These are phyloP conservation scores for Sclerotinia subarctica DNA, from an alignment of 2,329 filamentous ascomycete genomes.

Conservation along the genomic window DNA sequence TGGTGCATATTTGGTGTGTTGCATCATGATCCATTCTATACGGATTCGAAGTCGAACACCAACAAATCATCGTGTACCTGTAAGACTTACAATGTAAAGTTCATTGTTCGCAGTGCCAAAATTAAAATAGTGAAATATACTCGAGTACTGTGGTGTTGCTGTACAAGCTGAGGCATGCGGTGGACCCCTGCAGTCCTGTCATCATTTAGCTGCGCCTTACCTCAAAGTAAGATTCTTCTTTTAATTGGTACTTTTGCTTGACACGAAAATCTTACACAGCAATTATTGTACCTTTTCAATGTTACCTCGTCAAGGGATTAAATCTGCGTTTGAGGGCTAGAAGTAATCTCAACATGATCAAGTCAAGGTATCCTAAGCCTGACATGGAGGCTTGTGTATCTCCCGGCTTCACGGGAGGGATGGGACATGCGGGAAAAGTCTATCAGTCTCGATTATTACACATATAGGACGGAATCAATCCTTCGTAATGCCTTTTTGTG, in stretches of 20 bases:
- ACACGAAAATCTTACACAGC: constrained; percentile 14
- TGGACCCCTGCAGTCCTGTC: constrained; percentile 20
- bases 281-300: constrained; percentile 4
- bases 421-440: constrained; percentile 3
- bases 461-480: constrained; percentile 16
- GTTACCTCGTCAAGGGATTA: constrained; percentile 9
- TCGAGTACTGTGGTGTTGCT: background rate
- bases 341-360: constrained; percentile 11
- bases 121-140: background rate
- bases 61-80: constrained; percentile 4
- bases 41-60: constrained; percentile 16
- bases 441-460: constrained; percentile 8
- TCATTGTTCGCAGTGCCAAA: background rate
- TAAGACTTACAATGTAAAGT: background rate
- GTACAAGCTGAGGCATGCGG: constrained; percentile 10
- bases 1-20: background rate
- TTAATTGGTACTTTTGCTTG: constrained; percentile 16
- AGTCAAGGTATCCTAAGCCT: constrained; percentile 14
- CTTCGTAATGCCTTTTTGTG: constrained; percentile 8
- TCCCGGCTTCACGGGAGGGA: constrained; percentile 4
- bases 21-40: background rate
- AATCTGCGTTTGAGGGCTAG: constrained; percentile 14
- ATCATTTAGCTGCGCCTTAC: constrained; percentile 22
- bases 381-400: constrained; percentile 10
- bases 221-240: constrained; percentile 7